phyloP scores from a whole-genome alignment of 345 rosid species.

The Citrus maxima region DNA sequence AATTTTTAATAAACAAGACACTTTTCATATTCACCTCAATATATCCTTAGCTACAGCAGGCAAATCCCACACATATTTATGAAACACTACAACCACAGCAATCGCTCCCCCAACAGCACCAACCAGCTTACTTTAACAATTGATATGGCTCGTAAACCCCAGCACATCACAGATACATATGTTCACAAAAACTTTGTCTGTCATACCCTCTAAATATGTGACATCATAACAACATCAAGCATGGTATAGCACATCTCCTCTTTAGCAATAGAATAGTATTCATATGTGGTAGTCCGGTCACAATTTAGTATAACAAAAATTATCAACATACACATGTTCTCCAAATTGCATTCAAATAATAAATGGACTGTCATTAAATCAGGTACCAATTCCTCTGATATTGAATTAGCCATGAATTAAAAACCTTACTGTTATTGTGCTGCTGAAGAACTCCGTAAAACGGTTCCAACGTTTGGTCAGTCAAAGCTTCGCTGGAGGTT shows the following conservation, averaged over 20 bases:
- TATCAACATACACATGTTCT: too few species aligned
- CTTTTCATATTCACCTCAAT: too few species aligned
- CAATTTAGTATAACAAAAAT: too few species aligned
- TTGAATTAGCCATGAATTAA: too few species aligned
- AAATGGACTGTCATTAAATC: too few species aligned
- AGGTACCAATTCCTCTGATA: too few species aligned
- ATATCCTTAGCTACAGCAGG: neutral
- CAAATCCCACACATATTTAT: slow-evolving; percentile 57
- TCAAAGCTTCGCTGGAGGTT: too few species aligned
- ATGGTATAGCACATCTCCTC: neutral
- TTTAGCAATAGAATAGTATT: neutral
- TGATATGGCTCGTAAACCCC: slow-evolving; percentile 81
- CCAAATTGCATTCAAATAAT: too few species aligned
- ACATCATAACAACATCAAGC: neutral
- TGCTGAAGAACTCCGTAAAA: too few species aligned
- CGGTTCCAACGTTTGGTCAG: too few species aligned
- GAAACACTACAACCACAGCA: slow-evolving; percentile 22
- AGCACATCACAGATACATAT: slow-evolving; percentile 21
- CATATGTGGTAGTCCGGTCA: neutral
- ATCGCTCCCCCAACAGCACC: slow-evolving; percentile 92
- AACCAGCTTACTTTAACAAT: slow-evolving; percentile 91
- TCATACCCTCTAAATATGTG: slow-evolving; percentile 9
- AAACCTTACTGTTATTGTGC: too few species aligned
- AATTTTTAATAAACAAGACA: too few species aligned
- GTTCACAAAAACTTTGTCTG: slow-evolving; percentile 1